Conservation (phyloP, 441 rosid species). For the Biscutella laevigata region DNA sequence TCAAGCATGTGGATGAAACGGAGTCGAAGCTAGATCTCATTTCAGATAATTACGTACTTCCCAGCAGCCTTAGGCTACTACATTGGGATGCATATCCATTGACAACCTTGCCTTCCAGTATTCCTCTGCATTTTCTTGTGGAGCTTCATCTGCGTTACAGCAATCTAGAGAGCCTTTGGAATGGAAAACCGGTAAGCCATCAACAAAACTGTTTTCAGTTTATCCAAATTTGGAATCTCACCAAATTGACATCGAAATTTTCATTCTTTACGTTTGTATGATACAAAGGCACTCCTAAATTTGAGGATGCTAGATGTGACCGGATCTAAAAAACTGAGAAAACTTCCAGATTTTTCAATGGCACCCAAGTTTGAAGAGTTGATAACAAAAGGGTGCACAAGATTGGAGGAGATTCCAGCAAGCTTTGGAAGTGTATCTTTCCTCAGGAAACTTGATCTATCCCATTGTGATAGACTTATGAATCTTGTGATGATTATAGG, state of each 20-base stretch:
- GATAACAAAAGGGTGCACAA: neutral
- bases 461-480: neutral
- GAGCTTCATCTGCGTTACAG: neutral
- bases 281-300: too few relatives aligned
- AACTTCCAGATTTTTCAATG: neutral
- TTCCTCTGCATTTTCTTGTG: neutral
- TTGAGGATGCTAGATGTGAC: neutral
- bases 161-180: neutral
- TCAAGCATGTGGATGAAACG: neutral
- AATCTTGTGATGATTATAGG: neutral
- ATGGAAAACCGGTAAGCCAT: neutral
- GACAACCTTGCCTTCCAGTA: neutral
- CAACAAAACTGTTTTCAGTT: neutral
- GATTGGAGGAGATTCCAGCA: neutral
- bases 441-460: neutral
- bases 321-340: neutral
- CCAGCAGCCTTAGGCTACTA: neutral
- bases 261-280: too few relatives aligned
- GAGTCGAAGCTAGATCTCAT: neutral
- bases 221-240: neutral
- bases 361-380: neutral
- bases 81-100: slow-evolving; percentile 1
- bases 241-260: too few relatives aligned
- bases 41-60: neutral
- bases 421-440: neutral